Evolutionary conservation across 305 asterid species (phyloP), one percentile per base, ranked within the genome.

Genomic region (Fraxinus paxiana): DNA sequence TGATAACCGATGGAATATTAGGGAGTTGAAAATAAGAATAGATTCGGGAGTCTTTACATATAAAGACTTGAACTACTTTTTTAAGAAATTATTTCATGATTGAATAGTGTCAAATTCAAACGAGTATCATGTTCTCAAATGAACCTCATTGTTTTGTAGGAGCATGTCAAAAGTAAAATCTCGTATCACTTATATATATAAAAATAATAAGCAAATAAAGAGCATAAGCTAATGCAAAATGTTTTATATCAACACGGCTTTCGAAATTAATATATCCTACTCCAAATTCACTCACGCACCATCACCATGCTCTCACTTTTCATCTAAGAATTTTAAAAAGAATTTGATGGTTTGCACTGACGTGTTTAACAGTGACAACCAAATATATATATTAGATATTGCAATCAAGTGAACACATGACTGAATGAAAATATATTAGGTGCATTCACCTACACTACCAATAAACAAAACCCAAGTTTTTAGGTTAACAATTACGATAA

Each of bases 391-490:
- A 59, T 17, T 46, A 46, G 56, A 12, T 48, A 59, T 18, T 20
- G 70, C 70, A 20, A 59, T 26, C 31, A 59, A 59, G 15, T 59
- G 30, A 59, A 59, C 24, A 59, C 18, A 4, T 48, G 56, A 46
- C 59, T 48, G 2, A 48, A 15, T 48, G 59, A 48, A 48, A 48
- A 48, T 48, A 0, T 15, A 48, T 48, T 15, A 48, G 59, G 6
- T 48, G 20, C 59, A 48, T 48, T 48, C 20, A 48, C 20, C 59
- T 48, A 4, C 59, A 48, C 59, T 48, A 76, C 31, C 43, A 87
- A 79, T 78, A 41, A 83, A 78, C 56, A 30, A 75, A 75, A 77
- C 72, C 83, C 81, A 85, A 79, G 77, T 20, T 79, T 54, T 61
- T 28, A 34, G 75, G 63, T 67, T 26, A 78, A 51, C 10, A 43